Evolutionary conservation across 2,329 filamentous ascomycete genomes (phyloP).

Genomic region (Sporothrix phasma): DNA sequence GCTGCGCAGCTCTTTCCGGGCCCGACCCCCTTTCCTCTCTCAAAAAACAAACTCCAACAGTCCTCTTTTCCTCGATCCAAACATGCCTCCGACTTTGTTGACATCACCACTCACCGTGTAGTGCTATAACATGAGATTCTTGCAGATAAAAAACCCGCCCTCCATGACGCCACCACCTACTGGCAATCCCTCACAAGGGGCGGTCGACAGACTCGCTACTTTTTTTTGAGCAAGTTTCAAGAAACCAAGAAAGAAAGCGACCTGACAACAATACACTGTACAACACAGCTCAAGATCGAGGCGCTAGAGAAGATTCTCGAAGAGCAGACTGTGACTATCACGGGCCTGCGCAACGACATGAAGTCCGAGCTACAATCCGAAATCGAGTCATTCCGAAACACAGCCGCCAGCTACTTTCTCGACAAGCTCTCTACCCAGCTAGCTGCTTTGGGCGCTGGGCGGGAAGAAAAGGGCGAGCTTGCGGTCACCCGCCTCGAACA

Average conservation of each 20-base stretch:
- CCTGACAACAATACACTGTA: constrained; percentile 9
- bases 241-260: constrained; percentile 14
- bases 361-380: constrained; percentile 9
- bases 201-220: constrained; percentile 17
- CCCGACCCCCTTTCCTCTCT: background rate
- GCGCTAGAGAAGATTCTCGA: constrained; percentile 13
- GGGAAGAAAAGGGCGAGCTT: constrained; percentile 12
- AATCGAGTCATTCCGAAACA: constrained; percentile 16
- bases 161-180: constrained; percentile 3
- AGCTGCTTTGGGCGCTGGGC: constrained; percentile 1
- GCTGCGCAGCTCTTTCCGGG: no score
- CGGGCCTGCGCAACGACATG: constrained; percentile 9
- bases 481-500: constrained; percentile 14
- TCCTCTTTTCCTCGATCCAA: background rate
- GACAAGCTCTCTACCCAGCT: constrained; percentile 16
- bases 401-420: constrained; percentile 12
- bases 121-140: background rate
- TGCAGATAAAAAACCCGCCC: background rate
- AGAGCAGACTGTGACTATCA: constrained; percentile 5
- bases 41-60: no score
- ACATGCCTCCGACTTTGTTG: background rate
- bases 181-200: background rate
- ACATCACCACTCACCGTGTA: background rate
- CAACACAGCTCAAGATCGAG: constrained; percentile 15
- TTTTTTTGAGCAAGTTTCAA: constrained; percentile 17